Percentiles rank a stretch among this genome's conserved stretches.
phyloP scores from a whole-genome alignment of 352 stramenopile species.

The Globisporangium uncinulatum region DNA sequence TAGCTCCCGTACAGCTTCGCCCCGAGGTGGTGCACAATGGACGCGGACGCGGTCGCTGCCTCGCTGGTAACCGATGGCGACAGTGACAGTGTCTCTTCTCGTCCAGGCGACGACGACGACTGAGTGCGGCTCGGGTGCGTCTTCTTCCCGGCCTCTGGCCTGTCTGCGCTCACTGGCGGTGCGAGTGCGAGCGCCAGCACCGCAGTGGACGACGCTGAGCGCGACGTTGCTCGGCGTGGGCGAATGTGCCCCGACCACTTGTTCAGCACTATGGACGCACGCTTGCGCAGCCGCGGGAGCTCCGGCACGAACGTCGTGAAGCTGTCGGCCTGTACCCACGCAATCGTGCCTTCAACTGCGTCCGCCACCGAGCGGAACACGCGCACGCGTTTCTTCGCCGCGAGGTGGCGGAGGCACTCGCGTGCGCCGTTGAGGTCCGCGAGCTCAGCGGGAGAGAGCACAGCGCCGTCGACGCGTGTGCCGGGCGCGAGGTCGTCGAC shows the following conservation, averaged over 20 bases:
- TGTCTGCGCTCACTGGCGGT: conserved; percentile 22
- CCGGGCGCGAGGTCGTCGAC: conserved; percentile 68
- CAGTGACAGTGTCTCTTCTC: neutral
- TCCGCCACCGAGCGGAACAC: conserved; percentile 46
- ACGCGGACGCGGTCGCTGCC: conserved; percentile 15
- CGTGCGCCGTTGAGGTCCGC: conserved; percentile 80
- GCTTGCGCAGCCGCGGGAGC: conserved; percentile 56
- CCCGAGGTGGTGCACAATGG: conserved; percentile 37
- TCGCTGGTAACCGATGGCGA: neutral
- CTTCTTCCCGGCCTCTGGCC: neutral
- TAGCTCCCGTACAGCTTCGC: conserved; percentile 40
- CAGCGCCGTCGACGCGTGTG: conserved; percentile 40
- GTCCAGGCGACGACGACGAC: conserved; percentile 4
- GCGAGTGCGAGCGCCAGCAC: conserved; percentile 36
- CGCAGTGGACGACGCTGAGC: conserved; percentile 55
- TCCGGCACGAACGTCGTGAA: conserved; percentile 33
- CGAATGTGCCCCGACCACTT: conserved; percentile 53
- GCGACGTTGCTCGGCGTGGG: conserved; percentile 41
- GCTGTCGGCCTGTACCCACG: conserved; percentile 46
- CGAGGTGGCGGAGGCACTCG: conserved; percentile 70
- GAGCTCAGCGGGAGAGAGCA: conserved; percentile 51
- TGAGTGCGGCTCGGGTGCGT: neutral
- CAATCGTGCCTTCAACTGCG: conserved; percentile 43
- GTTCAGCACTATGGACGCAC: conserved; percentile 73
- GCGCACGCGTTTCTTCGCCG: conserved; percentile 32